A percentile compares a stretch with the other conserved stretches of the same genome.
Conservation (phyloP, 2,329 filamentous ascomycete species). For the Dothiorella sarmentorum region DNA sequence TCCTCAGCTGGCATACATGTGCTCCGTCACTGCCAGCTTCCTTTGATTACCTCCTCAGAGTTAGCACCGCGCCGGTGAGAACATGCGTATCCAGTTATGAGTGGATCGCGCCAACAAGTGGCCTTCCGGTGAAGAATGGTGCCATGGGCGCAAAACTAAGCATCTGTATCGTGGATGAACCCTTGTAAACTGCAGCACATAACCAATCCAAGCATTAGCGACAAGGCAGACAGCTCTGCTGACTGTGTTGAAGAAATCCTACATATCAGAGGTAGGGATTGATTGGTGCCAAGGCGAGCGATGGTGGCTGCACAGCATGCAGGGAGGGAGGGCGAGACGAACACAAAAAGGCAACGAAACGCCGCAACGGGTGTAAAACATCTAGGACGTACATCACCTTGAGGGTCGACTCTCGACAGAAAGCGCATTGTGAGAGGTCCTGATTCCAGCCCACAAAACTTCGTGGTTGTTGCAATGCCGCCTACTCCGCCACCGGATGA, state of each 20-base stretch:
- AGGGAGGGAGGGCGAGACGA: not conserved
- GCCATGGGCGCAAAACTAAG: not conserved
- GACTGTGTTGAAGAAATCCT: not conserved
- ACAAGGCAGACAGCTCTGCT: not conserved
- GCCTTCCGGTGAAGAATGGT: too few relatives aligned
- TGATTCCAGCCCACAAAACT: not conserved
- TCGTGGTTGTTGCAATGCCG: not conserved
- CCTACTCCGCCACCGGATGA: not conserved
- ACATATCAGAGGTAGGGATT: not conserved
- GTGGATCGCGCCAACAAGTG: too few relatives aligned
- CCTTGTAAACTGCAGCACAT: not conserved
- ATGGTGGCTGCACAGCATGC: not conserved
- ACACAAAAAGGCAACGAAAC: not conserved
- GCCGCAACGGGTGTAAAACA: not conserved
- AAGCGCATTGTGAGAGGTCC: not conserved
- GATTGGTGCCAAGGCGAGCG: not conserved
- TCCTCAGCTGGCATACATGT: too few relatives aligned
- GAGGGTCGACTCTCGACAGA: not conserved
- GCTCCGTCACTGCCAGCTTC: too few relatives aligned
- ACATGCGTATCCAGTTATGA: too few relatives aligned
- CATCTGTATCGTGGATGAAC: not conserved
- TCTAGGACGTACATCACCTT: not conserved
- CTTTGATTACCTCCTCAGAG: too few relatives aligned
- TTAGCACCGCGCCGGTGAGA: too few relatives aligned
- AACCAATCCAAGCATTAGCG: not conserved